Evolutionary conservation across 495 filamentous ascomycete genomes (phyloP).

Genomic region (Lasiosphaeriaceae sp.): DNA sequence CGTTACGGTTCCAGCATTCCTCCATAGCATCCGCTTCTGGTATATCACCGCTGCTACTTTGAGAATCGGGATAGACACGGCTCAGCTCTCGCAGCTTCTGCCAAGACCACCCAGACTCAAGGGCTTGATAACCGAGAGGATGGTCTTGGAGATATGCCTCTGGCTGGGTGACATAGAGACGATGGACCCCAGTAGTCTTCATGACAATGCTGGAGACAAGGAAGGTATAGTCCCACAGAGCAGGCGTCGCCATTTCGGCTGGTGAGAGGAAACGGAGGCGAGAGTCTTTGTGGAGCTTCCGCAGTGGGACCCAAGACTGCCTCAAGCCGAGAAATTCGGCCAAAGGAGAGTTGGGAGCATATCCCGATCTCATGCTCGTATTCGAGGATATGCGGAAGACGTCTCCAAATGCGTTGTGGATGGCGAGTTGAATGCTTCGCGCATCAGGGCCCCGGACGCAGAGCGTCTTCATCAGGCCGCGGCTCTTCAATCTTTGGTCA

Average conservation of each 20-base stretch:
- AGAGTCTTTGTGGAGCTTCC: conserved; percentile 66
- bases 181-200: conserved; percentile 52
- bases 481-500: conserved; percentile 59
- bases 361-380: conserved; percentile 13
- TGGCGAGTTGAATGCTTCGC: conserved; percentile 55
- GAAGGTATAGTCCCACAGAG: conserved; percentile 64
- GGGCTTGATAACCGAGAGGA: conserved; percentile 44
- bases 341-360: conserved; percentile 26
- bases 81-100: conserved; percentile 55
- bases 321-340: conserved; percentile 47
- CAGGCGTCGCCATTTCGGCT: conserved; percentile 62
- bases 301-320: conserved; percentile 61
- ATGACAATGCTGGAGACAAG: conserved; percentile 60
- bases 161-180: conserved; percentile 63
- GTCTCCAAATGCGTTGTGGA: conserved; percentile 54
- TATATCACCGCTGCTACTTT: conserved; percentile 36
- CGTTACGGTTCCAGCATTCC: conserved; percentile 47
- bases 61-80: conserved; percentile 46
- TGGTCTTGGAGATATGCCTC: conserved; percentile 60
- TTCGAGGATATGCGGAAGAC: conserved; percentile 37
- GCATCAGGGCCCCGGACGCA: conserved; percentile 54
- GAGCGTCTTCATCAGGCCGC: conserved; percentile 61
- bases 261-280: conserved; percentile 60
- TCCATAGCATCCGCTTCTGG: conserved; percentile 59
- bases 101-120: conserved; percentile 56